Evolutionary conservation across 495 filamentous ascomycete genomes (phyloP).

Genomic region (Trichoderma reesei): DNA sequence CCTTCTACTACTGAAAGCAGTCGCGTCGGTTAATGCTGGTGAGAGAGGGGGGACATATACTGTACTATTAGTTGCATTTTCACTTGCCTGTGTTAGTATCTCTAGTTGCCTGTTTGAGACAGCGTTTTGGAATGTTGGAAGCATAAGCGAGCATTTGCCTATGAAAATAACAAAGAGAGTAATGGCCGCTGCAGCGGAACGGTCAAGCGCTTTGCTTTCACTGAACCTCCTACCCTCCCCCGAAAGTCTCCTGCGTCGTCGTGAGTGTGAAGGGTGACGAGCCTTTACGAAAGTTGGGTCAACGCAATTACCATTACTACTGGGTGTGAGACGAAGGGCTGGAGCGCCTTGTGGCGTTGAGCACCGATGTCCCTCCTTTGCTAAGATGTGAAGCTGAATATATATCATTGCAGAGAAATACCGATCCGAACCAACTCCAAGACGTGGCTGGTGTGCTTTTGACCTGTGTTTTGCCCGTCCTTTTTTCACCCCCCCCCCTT

Average conservation of each 20-base stretch:
- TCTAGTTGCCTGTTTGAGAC: background rate
- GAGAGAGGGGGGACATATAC: background rate
- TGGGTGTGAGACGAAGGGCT: no score
- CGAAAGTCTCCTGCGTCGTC: no score
- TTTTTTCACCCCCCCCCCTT: background rate
- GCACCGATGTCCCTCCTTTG: no score
- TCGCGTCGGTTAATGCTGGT: background rate
- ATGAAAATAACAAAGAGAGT: background rate
- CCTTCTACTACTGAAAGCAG: background rate
- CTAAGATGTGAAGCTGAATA: background rate
- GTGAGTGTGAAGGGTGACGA: no score
- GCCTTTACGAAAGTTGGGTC: no score
- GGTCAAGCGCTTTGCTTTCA: background rate
- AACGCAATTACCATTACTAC: no score
- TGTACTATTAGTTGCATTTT: background rate
- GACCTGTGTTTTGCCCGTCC: background rate
- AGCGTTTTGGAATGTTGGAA: background rate
- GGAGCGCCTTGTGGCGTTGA: no score
- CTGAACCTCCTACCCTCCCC: no score
- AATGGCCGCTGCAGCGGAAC: background rate
- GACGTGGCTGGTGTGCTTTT: no score
- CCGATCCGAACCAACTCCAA: background rate
- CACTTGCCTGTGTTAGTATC: background rate
- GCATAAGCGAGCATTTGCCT: conserved; percentile 6
- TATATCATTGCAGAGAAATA: background rate